A percentile compares a stretch with the other conserved stretches of the same genome.
Conservation (phyloP, 768 basidiomycete species). For the Lactarius evosmus region DNA sequence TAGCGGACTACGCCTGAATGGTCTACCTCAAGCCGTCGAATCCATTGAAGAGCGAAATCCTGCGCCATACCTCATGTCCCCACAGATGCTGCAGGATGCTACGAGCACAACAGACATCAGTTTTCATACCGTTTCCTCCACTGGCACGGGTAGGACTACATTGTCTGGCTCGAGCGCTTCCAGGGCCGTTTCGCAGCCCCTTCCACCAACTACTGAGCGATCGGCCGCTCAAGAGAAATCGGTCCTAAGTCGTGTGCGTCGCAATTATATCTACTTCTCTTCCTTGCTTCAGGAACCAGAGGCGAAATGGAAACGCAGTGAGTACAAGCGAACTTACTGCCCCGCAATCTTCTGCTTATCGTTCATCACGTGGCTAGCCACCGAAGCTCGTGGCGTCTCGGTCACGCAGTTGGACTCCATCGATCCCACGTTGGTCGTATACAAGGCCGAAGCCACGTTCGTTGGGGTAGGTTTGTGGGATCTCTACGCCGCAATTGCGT, state of each 20-base stretch:
- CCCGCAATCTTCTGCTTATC: slow-evolving; percentile 10
- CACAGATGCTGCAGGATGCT: slow-evolving; percentile 69
- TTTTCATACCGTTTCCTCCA: slow-evolving; percentile 62
- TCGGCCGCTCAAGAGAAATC: slow-evolving; percentile 69
- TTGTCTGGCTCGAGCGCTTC: slow-evolving; percentile 30
- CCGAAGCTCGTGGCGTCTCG: slow-evolving; percentile 86
- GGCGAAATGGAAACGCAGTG: slow-evolving; percentile 93
- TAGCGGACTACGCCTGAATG: slow-evolving; percentile 82
- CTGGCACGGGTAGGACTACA: slow-evolving; percentile 36
- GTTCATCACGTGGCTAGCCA: slow-evolving; percentile 44
- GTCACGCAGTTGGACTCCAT: slow-evolving; percentile 96
- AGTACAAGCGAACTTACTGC: slow-evolving; percentile 34
- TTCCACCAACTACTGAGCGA: slow-evolving; percentile 44
- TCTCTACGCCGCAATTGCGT: slow-evolving; percentile 81
- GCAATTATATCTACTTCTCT: slow-evolving; percentile 98
- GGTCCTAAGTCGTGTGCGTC: slow-evolving; percentile 78
- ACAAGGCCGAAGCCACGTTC: slow-evolving; percentile 94
- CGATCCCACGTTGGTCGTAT: slow-evolving; percentile 94
- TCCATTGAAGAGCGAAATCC: slow-evolving; percentile 67
- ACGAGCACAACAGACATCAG: slow-evolving; percentile 67
- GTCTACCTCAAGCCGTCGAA: slow-evolving; percentile 66
- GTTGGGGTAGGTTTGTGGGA: slow-evolving; percentile 97
- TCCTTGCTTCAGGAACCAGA: slow-evolving; percentile 96
- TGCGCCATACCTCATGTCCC: slow-evolving; percentile 52
- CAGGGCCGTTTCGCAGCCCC: slow-evolving; percentile 32